These are phyloP conservation scores for Aspergillus versicolor DNA, from an alignment of 2,329 filamentous ascomycete genomes.

Conservation along the genomic window DNA sequence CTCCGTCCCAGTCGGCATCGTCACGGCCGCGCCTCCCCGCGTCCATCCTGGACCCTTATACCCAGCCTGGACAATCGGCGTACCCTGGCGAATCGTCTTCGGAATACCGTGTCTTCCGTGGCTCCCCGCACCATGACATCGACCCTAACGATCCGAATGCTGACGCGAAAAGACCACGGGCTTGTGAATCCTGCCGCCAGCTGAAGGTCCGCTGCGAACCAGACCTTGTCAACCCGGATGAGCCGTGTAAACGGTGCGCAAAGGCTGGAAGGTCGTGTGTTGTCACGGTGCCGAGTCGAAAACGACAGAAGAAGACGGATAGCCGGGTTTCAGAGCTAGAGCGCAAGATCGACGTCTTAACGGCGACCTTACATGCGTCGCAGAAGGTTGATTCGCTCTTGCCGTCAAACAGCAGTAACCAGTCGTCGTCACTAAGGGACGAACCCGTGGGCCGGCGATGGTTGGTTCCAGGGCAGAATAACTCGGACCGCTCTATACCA, in stretches of 20 bases:
- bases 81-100: conserved; percentile 6
- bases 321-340: conserved; percentile 86
- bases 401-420: conserved; percentile 10
- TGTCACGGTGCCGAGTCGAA: conserved; percentile 71
- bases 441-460: conserved; percentile 37
- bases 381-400: conserved; percentile 27
- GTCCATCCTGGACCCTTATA: conserved; percentile 12
- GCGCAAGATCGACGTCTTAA: conserved; percentile 87
- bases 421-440: conserved; percentile 38
- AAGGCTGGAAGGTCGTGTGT: conserved; percentile 78
- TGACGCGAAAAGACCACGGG: conserved; percentile 66
- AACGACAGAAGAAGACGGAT: conserved; percentile 89
- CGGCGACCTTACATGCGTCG: conserved; percentile 69
- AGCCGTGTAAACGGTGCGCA: conserved; percentile 71
- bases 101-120: neutral
- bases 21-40: conserved; percentile 16
- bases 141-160: conserved; percentile 24
- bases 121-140: conserved; percentile 5
- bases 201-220: conserved; percentile 85
- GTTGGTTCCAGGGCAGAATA: conserved; percentile 21
- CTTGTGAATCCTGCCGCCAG: conserved; percentile 73
- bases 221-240: conserved; percentile 61
- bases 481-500: neutral
- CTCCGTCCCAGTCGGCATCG: conserved; percentile 24
- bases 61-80: conserved; percentile 10